phyloP scores from a whole-genome alignment of 2,329 filamentous ascomycete genomes.

The Microsporum audouinii region DNA sequence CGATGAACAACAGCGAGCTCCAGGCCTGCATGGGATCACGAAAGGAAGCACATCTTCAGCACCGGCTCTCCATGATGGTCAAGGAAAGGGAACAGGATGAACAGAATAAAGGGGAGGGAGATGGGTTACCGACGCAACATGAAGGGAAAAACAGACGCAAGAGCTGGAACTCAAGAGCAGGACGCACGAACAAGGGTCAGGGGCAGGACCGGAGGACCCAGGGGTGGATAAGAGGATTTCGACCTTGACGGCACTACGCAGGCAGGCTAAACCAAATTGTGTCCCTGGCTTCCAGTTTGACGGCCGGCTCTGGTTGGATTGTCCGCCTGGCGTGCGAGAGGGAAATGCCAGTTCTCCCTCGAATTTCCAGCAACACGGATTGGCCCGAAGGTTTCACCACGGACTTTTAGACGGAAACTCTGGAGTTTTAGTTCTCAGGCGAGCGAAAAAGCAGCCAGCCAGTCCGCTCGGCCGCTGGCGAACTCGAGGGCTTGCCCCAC shows the following conservation, averaged over 20 bases:
- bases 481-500: neutral
- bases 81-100: neutral
- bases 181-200: neutral
- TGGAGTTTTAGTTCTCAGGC: neutral
- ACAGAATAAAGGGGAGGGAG: neutral
- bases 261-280: neutral
- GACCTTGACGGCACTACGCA: constrained; percentile 1
- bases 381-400: constrained; percentile 4
- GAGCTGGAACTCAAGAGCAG: neutral
- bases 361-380: constrained; percentile 2
- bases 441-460: neutral
- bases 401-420: constrained; percentile 3
- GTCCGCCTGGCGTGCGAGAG: neutral
- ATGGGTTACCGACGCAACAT: neutral
- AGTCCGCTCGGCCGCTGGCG: neutral
- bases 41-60: constrained; percentile 10
- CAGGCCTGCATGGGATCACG: constrained; percentile 12
- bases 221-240: neutral
- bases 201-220: neutral
- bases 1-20: constrained; percentile 11
- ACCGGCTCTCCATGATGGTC: constrained; percentile 10
- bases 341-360: neutral
- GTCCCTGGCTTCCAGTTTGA: neutral
- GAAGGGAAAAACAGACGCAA: constrained; percentile 1
- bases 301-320: neutral